Conservation (phyloP, 2,329 filamentous ascomycete genomes). For the Alternaria sp. region DNA sequence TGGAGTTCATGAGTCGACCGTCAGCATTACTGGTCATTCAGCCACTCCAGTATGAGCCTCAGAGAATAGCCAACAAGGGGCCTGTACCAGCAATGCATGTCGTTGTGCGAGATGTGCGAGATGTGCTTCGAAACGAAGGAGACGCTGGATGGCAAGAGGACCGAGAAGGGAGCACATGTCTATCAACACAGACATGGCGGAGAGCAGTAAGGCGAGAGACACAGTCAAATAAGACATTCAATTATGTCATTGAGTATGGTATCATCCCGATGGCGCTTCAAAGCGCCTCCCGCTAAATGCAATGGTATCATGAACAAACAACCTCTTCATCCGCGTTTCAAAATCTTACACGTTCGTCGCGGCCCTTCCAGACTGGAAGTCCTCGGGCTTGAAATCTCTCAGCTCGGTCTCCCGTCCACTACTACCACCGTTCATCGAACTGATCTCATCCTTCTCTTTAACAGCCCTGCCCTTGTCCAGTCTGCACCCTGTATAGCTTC, state of each 20-base stretch:
- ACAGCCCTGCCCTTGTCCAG: conserved; percentile 41
- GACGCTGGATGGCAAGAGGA: neutral
- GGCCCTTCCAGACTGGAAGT: conserved; percentile 22
- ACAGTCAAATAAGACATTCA: neutral
- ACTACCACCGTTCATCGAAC: conserved; percentile 16
- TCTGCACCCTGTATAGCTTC: conserved; percentile 37
- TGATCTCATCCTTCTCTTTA: conserved; percentile 43
- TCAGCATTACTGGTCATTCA: too few species aligned
- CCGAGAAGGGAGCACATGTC: neutral
- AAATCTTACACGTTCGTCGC: conserved; percentile 7
- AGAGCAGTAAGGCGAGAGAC: neutral
- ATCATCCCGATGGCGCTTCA: conserved; percentile 9
- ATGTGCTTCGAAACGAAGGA: neutral
- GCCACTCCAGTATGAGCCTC: neutral
- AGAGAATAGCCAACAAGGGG: too few species aligned
- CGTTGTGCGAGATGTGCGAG: neutral
- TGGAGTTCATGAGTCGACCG: neutral
- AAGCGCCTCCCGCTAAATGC: conserved; percentile 23
- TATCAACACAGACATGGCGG: neutral
- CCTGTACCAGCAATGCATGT: neutral
- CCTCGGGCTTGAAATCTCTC: conserved; percentile 31
- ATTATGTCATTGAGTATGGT: conserved; percentile 8
- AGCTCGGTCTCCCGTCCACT: conserved; percentile 15
- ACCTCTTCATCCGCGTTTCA: neutral
- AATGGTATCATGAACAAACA: conserved; percentile 22